A percentile compares a stretch with the other conserved stretches of the same genome.
phyloP scores from a whole-genome alignment of 768 basidiomycete species.

The Suillus subaureus region DNA sequence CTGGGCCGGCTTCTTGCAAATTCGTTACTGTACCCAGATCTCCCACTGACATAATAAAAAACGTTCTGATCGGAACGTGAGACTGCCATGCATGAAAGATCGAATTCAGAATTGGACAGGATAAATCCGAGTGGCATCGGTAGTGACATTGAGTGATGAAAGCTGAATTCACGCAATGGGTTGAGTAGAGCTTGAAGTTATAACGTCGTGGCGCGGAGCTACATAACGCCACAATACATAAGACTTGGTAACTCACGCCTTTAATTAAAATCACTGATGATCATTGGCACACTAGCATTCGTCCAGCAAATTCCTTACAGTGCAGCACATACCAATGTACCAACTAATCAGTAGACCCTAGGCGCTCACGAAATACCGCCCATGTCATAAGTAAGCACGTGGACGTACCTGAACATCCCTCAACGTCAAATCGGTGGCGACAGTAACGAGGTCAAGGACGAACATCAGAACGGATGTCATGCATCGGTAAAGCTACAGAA shows the following conservation, averaged over 20 bases:
- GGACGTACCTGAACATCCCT: not conserved
- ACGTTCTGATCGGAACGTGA: not conserved
- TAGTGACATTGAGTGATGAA: not conserved
- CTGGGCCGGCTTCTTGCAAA: not conserved
- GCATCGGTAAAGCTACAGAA: not conserved
- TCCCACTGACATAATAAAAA: not conserved
- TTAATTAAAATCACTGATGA: not conserved
- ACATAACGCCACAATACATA: not conserved
- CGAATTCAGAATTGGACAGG: not conserved
- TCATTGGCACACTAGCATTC: not conserved
- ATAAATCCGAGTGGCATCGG: not conserved
- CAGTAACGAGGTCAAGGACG: not conserved
- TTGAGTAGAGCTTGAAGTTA: too few relatives aligned
- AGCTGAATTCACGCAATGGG: too few relatives aligned
- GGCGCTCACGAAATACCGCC: not conserved
- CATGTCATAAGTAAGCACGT: not conserved
- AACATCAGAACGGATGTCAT: not conserved
- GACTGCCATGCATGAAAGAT: not conserved
- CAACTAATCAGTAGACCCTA: not conserved
- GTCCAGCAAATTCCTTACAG: not conserved
- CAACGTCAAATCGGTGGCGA: not conserved
- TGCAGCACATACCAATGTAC: not conserved
- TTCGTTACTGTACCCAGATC: not conserved
- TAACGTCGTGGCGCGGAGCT: not conserved
- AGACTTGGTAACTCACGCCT: not conserved